Base-by-base conservation (phyloP, 192 early-diverging fungal species). In the Coemansia sp. region DNA sequence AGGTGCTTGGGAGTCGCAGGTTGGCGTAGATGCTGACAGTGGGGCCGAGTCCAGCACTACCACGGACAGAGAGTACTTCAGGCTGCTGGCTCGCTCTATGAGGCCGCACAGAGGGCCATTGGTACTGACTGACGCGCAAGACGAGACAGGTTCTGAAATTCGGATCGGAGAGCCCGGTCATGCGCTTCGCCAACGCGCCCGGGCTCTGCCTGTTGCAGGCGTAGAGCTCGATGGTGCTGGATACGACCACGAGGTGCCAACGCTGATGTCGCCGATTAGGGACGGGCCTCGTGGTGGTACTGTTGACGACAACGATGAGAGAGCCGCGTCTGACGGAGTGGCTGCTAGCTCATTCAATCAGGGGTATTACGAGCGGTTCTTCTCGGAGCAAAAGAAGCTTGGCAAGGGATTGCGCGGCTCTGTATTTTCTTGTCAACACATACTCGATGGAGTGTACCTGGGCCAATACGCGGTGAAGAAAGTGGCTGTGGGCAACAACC, bases 291-390 rank as follows among this genome's bases (percentile, higher is more conserved):
- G 14, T 21, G 23, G 5, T 16, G 61, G 21, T 35, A 21, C 20
- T n/a, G 33, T 7, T 28, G 23, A 39, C 4, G 35, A 39, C 23
- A 21, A 25, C 10, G 59, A 35, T 25, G 60, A 47, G 18, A 42
- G 23, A 3, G 13, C 38, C 11, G 37, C 35, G 9, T 45, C 61
- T 10, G 55, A 10, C 25, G 68, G 70, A 12, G 71, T 94, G 5
- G 83, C 87, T 2, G 83, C 78, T 1, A 79, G 84, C 55, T 86
- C 90, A 10, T 94, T 96, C 65, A 98, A 98, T 66, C 92, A 96
- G 63, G 96, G 96, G 6, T 98, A 98, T 70, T 98, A 98, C 65
- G 86, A 91, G 34, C 86, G 89, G 7, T 98, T 98, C 65, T 98
- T 98, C 72, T 80, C 91, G 2, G 94, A 97, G 65, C 79, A 89